phyloP scores from a whole-genome alignment of 2,329 filamentous ascomycete species.

The Teratosphaeria gauchensis region DNA sequence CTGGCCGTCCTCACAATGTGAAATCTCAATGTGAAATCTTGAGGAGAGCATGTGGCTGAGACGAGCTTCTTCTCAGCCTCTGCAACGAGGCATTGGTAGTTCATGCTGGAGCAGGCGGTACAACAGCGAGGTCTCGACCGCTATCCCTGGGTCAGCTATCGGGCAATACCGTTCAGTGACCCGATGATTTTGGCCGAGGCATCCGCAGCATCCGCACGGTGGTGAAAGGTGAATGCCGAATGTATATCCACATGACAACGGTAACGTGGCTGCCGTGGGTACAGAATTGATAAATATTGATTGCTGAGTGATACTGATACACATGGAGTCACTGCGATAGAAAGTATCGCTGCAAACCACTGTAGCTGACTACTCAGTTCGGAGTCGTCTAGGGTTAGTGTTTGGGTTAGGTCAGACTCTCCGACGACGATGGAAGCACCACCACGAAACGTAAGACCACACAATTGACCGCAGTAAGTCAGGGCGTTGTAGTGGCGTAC shows the following conservation, averaged over 20 bases:
- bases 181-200: background rate
- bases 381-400: no score
- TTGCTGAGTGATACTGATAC: no score
- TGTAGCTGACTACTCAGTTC: background rate
- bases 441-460: no score
- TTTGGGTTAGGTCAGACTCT: no score
- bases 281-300: no score
- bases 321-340: no score
- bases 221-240: background rate
- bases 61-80: background rate
- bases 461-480: no score
- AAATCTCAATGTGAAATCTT: background rate
- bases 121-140: background rate
- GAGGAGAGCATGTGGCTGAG: background rate
- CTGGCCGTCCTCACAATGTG: background rate
- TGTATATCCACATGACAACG: no score
- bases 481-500: no score
- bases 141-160: background rate
- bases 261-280: no score
- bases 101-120: background rate
- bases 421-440: no score
- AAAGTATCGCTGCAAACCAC: background rate
- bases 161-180: background rate
- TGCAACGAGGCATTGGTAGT: background rate
- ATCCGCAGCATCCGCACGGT: background rate